Percentiles rank a stretch among this genome's conserved stretches.
These are phyloP conservation scores for Cardamine resedifolia DNA, from an alignment of 345 rosid species.

Conservation along the genomic window DNA sequence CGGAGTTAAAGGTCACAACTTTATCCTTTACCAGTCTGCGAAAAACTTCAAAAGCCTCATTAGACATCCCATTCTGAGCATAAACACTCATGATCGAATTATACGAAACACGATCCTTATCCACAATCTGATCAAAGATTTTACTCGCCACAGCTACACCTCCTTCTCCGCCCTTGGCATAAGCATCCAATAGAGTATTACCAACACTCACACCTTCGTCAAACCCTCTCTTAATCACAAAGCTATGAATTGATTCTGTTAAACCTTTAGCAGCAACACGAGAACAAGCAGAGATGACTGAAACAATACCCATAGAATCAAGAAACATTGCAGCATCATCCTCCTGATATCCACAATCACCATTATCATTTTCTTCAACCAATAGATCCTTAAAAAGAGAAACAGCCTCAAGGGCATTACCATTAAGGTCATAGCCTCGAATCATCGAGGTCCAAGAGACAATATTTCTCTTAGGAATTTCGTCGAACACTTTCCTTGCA, in stretches of 20 bases:
- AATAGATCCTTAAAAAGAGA: constrained; percentile 68
- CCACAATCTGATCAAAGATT: constrained; percentile 64
- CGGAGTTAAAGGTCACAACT: constrained; percentile 53
- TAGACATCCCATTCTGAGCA: constrained; percentile 71
- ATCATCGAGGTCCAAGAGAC: constrained; percentile 92
- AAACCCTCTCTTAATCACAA: constrained; percentile 65
- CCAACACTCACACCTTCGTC: constrained; percentile 53
- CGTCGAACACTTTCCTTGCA: constrained; percentile 73
- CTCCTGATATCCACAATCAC: constrained; percentile 13
- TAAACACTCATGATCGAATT: constrained; percentile 71
- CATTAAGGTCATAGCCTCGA: constrained; percentile 66
- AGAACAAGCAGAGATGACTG: constrained; percentile 81
- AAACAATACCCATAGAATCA: constrained; percentile 65
- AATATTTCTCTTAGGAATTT: constrained; percentile 63
- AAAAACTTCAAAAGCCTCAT: constrained; percentile 62
- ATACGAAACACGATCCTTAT: constrained; percentile 70
- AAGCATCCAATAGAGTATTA: constrained; percentile 75
- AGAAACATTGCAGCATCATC: constrained; percentile 35
- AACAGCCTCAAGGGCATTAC: constrained; percentile 51
- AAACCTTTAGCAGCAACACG: constrained; percentile 47
- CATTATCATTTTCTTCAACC: constrained; percentile 46
- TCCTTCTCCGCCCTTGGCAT: constrained; percentile 65
- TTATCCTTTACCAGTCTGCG: constrained; percentile 43
- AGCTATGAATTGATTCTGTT: constrained; percentile 62
- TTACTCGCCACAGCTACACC: constrained; percentile 49